phyloP scores from a whole-genome alignment of 2,329 filamentous ascomycete genomes.

The Aspergillus ochraceus region DNA sequence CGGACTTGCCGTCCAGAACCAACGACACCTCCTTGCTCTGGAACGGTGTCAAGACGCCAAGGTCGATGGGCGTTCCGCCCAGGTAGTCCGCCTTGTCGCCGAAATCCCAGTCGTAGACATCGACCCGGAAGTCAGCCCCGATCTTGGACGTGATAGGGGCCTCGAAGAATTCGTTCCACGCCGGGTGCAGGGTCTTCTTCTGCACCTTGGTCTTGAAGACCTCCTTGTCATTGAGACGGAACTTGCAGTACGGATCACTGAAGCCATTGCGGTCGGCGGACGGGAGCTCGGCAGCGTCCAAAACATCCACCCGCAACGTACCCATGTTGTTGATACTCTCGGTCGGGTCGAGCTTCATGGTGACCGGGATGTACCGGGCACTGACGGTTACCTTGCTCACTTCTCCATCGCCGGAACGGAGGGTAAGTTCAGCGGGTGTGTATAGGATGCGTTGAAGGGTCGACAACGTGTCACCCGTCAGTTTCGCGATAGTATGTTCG shows the following conservation, averaged over 20 bases:
- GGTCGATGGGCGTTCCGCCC: constrained; percentile 73
- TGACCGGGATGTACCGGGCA: constrained; percentile 89
- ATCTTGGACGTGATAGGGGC: constrained; percentile 79
- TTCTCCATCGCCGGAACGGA: constrained; percentile 76
- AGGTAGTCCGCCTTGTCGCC: constrained; percentile 90
- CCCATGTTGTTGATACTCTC: constrained; percentile 99
- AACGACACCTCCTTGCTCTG: constrained; percentile 72
- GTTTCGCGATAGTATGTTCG: constrained; percentile 75
- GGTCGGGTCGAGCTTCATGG: constrained; percentile 89
- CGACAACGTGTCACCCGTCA: constrained; percentile 81
- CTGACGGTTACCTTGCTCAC: constrained; percentile 82
- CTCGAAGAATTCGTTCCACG: constrained; percentile 97
- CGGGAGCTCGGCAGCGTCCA: constrained; percentile 84
- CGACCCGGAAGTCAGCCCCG: constrained; percentile 76
- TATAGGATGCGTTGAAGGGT: constrained; percentile 89
- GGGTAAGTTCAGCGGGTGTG: constrained; percentile 77
- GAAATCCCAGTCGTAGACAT: constrained; percentile 95
- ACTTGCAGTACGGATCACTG: constrained; percentile 96
- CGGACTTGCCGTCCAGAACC: constrained; percentile 83
- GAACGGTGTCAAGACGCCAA: constrained; percentile 83
- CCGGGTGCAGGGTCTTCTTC: constrained; percentile 93
- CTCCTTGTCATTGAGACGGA: constrained; percentile 83
- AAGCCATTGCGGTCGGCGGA: constrained; percentile 94
- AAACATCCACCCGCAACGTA: constrained; percentile 85
- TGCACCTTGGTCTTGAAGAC: constrained; percentile 93